Evolutionary conservation across 352 stramenopile species (phyloP), one percentile per base, ranked within the genome.

Genomic region (Phytophthora podocarpi): DNA sequence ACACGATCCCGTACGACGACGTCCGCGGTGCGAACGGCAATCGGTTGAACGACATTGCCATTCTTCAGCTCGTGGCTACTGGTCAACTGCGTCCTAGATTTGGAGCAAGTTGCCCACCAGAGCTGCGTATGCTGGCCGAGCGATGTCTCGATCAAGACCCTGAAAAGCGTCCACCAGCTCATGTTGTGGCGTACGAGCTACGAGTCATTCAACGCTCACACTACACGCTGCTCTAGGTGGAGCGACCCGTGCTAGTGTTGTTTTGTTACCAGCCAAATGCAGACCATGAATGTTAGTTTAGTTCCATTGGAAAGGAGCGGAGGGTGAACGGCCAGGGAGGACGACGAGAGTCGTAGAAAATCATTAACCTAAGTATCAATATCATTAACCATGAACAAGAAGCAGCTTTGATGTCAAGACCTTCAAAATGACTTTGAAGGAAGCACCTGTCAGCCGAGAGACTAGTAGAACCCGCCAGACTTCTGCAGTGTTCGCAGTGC

Each of bases 1-100:
- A 86, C 30, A 32, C 53, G 11, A 56, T 87, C 3, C 82, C 79
- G 11, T 88, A 89, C 54, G 65, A 76, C 5, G 72, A 82, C 6
- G 51, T 72, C 3, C 66, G 65, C 4, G 56, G 64, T 15, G 46
- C 57, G 0, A 75, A 79, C 15, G 74, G 76, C 20, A 52, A 72
- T 26, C 42, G 51, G 2, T 43, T 87, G 12, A 57, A 70, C 5
- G 78, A 85, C 23, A 71, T 87, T 8, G 70, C 76, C 11, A 76
- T 85, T 53, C 57, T 84, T 3, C 70, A 82, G 34, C 43, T 79
- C 13, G 68, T 90, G 8, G 52, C 72, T 4, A 69, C 48, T 0
- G 76, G 78, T 1, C 35, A 65, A 31, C 39, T 85, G 1, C 67
- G 54, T 3, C 75, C 72, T 13, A 45, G 35, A 18, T 85, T 86